phyloP scores from a whole-genome alignment of 2,329 filamentous ascomycete genomes.

The Amauroascus niger region DNA sequence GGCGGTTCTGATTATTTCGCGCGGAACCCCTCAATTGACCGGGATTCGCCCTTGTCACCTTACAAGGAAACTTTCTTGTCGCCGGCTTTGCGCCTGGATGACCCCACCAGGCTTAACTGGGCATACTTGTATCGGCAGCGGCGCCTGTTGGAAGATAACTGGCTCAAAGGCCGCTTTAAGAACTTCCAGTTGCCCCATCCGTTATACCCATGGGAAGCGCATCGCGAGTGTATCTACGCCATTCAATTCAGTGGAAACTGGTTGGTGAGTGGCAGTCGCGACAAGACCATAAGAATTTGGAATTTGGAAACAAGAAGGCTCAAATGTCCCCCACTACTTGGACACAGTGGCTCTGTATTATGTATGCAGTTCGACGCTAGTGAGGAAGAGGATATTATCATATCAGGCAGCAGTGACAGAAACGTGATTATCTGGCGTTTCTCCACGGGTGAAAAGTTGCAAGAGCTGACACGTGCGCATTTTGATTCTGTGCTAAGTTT shows the following conservation, averaged over 20 bases:
- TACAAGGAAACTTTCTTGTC: conserved; percentile 4
- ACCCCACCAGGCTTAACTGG: conserved; percentile 63
- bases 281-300: conserved; percentile 83
- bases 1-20: conserved; percentile 15
- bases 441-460: conserved; percentile 74
- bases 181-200: conserved; percentile 91
- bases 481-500: conserved; percentile 87
- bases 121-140: conserved; percentile 86
- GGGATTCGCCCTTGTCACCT: conserved; percentile 12
- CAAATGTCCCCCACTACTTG: conserved; percentile 60
- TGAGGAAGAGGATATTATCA: conserved; percentile 80
- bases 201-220: conserved; percentile 66
- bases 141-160: conserved; percentile 76
- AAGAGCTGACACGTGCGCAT: conserved; percentile 67
- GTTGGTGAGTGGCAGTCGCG: conserved; percentile 86
- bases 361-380: conserved; percentile 91
- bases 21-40: conserved; percentile 15
- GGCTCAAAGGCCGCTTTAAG: conserved; percentile 68
- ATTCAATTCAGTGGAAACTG: conserved; percentile 79
- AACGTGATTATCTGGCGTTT: conserved; percentile 88
- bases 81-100: not conserved
- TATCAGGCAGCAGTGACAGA: conserved; percentile 88
- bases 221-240: conserved; percentile 88
- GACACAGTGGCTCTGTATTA: conserved; percentile 77
- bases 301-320: conserved; percentile 71